Percentiles rank a stretch among this genome's conserved stretches.
These are phyloP conservation scores for Bipolaris cookei DNA, from an alignment of 2,329 filamentous ascomycete genomes.

Conservation along the genomic window DNA sequence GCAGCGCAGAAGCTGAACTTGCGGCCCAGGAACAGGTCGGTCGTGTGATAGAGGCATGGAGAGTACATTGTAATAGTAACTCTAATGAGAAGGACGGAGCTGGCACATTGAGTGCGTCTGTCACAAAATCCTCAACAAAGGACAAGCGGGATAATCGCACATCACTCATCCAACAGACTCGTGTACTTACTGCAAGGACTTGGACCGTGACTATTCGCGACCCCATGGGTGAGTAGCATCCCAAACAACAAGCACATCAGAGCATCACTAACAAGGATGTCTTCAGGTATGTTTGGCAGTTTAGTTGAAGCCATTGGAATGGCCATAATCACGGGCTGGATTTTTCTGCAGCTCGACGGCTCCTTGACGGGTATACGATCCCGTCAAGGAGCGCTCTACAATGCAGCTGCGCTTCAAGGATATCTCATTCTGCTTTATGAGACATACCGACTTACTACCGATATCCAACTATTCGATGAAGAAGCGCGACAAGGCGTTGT, in stretches of 20 bases:
- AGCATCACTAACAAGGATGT: neutral
- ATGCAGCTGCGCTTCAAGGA: conserved; percentile 72
- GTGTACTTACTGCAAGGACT: conserved; percentile 71
- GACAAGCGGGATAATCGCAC: conserved; percentile 54
- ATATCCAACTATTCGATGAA: conserved; percentile 77
- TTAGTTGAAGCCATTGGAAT: conserved; percentile 73
- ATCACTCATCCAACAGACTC: conserved; percentile 66
- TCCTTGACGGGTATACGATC: conserved; percentile 76
- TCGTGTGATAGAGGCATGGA: conserved; percentile 68
- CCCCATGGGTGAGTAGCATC: conserved; percentile 64
- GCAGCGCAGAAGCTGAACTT: conserved; percentile 69
- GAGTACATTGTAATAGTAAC: conserved; percentile 26
- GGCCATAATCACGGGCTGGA: conserved; percentile 74
- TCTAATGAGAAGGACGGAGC: conserved; percentile 22
- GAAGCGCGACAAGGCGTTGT: conserved; percentile 77
- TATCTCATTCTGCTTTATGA: conserved; percentile 80
- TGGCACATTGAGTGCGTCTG: neutral
- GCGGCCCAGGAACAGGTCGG: conserved; percentile 66
- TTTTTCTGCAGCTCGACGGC: conserved; percentile 70
- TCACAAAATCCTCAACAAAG: conserved; percentile 14
- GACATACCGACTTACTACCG: conserved; percentile 74
- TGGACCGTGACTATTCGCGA: conserved; percentile 77
- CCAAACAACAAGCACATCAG: neutral
- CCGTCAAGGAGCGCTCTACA: conserved; percentile 75
- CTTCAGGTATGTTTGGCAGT: conserved; percentile 64